Percentiles rank a stretch among this genome's conserved stretches.
phyloP scores from a whole-genome alignment of 345 rosid species.

The Syzygium aqueum region DNA sequence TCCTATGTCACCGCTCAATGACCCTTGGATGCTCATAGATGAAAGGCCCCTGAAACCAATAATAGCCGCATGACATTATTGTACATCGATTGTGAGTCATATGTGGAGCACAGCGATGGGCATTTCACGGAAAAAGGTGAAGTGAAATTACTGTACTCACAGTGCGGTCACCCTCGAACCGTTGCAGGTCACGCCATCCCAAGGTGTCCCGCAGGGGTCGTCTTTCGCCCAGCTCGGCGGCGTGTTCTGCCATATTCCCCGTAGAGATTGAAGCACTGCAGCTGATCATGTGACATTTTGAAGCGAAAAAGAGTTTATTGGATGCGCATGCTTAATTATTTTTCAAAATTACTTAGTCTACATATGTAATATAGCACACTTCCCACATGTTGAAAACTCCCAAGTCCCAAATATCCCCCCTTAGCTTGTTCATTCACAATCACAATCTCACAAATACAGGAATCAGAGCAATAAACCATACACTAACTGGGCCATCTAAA shows the following conservation, averaged over 20 bases:
- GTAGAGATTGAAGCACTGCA: slow-evolving; percentile 71
- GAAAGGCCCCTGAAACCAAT: slow-evolving; percentile 56
- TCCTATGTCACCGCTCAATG: slow-evolving; percentile 89
- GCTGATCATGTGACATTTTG: slow-evolving; percentile 22
- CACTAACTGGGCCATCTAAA: neutral
- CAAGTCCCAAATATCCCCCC: neutral
- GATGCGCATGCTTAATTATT: neutral
- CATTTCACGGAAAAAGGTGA: neutral
- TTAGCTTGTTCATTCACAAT: neutral
- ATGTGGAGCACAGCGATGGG: neutral
- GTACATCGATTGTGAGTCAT: neutral
- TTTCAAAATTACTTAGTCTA: neutral
- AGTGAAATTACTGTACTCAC: slow-evolving; percentile 30
- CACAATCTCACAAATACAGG: neutral
- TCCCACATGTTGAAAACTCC: neutral
- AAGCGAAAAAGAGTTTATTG: neutral
- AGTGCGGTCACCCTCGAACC: slow-evolving; percentile 64
- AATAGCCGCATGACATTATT: neutral
- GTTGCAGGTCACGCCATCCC: slow-evolving; percentile 88
- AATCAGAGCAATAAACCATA: neutral
- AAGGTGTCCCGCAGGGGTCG: slow-evolving; percentile 77
- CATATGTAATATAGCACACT: neutral
- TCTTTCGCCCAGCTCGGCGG: slow-evolving; percentile 70
- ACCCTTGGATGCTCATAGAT: slow-evolving; percentile 73
- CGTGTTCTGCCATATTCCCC: slow-evolving; percentile 59